These are phyloP conservation scores for Alternaria panax DNA, from an alignment of 2,329 filamentous ascomycete species.

Conservation along the genomic window DNA sequence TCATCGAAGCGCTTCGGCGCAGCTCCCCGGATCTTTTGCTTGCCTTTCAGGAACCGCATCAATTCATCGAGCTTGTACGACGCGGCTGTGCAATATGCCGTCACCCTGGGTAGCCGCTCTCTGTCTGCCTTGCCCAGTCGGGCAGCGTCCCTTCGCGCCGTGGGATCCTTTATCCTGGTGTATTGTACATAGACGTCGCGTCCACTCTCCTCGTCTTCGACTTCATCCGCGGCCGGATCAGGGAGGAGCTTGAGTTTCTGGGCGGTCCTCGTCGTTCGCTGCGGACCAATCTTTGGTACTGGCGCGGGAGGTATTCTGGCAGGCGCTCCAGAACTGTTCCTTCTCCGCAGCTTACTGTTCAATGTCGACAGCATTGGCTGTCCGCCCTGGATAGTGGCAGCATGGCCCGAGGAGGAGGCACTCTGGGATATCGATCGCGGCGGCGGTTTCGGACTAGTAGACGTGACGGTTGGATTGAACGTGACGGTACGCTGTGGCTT, in stretches of 20 bases:
- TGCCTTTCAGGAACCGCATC: constrained; percentile 89
- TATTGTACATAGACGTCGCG: constrained; percentile 98
- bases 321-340: constrained; percentile 80
- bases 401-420: constrained; percentile 37
- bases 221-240: constrained; percentile 83
- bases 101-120: constrained; percentile 85
- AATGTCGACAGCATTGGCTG: constrained; percentile 70
- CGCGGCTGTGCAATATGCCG: constrained; percentile 94
- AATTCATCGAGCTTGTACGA: constrained; percentile 89
- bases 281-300: constrained; percentile 82
- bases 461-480: constrained; percentile 71
- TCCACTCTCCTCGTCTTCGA: constrained; percentile 83
- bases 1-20: constrained; percentile 95
- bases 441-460: constrained; percentile 51
- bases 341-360: constrained; percentile 85
- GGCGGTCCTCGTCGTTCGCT: constrained; percentile 91
- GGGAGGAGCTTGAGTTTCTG: constrained; percentile 98
- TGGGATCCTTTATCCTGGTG: constrained; percentile 96
- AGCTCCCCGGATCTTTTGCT: constrained; percentile 76
- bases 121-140: constrained; percentile 92
- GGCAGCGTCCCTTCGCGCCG: constrained; percentile 88
- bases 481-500: constrained; percentile 71
- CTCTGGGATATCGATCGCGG: constrained; percentile 42
- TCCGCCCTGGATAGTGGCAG: constrained; percentile 48
- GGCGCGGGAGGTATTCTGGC: constrained; percentile 53